Percentiles rank a stretch among this genome's conserved stretches.
Conservation (phyloP, 306 rosid species). For the Fragaria nilgerrensis region DNA sequence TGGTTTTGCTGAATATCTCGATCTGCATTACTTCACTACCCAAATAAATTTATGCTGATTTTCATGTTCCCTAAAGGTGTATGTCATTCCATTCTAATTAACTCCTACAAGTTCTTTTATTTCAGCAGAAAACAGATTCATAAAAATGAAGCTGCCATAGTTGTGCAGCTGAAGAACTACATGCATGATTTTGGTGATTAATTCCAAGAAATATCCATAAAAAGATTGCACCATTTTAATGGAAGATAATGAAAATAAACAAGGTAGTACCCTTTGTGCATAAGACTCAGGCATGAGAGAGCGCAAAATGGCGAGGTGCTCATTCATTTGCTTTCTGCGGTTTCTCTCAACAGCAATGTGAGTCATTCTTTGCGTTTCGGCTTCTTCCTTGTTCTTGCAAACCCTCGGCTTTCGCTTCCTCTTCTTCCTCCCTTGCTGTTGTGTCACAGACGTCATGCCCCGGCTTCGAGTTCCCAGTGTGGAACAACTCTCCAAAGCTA, state of each 20-base stretch:
- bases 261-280: slow-evolving; percentile 74
- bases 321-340: slow-evolving; percentile 88
- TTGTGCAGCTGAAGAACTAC: not conserved
- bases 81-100: not conserved
- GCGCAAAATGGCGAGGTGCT: slow-evolving; percentile 80
- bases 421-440: slow-evolving; percentile 53
- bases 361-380: slow-evolving; percentile 91
- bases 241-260: not conserved
- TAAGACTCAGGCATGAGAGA: slow-evolving; percentile 88
- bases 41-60: not conserved
- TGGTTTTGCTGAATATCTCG: not conserved
- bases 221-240: not conserved
- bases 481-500: not conserved
- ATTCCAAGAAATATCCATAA: not conserved
- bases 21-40: not conserved
- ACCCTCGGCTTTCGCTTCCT: slow-evolving; percentile 72
- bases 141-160: not conserved
- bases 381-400: slow-evolving; percentile 85
- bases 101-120: not conserved
- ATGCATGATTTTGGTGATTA: not conserved
- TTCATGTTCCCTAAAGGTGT: not conserved
- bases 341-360: slow-evolving; percentile 94
- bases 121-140: not conserved
- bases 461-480: not conserved
- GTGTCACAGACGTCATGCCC: slow-evolving; percentile 14